Base-by-base conservation (phyloP, 2,329 filamentous ascomycete species). In the Fusarium caatingaense region DNA sequence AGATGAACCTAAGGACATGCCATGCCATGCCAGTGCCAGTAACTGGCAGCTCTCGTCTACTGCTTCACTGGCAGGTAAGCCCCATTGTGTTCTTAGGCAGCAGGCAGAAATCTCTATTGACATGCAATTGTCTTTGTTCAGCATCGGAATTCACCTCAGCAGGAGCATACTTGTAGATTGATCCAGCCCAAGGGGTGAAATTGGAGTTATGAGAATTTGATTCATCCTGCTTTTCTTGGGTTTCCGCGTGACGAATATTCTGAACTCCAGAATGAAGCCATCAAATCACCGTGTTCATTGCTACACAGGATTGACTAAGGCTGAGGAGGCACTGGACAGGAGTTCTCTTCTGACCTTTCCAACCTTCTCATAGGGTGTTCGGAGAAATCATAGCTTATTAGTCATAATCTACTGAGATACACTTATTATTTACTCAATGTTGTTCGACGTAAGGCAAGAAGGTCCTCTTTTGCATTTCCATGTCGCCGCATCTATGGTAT, bases 401-500 rank as follows among this genome's bases (percentile, higher is more conserved):
- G 49, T 21, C n/a, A 4, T 16, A 41, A 42, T 51, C 20, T 51
- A 42, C 49, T 41, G 40, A 28, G 49, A 51, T 41, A 51, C 23
- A 51, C 18, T 41, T 51, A 51, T 51, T 51, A 51, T 51, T 12
- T 50, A 55, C 56, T 30, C 9, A 11, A n/a, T 32, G 12, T 50
- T 53, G 51, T 64, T 72, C 55, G 46, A 60, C 63, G 67, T 64
- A 68, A 68, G 61, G 62, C 66, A 63, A 68, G 62, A 74, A 69
- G 72, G 69, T 69, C 63, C 71, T 71, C 67, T 71, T 73, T 75
- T 76, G 69, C 73, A 72, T 71, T 69, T 62, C 69, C 67, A 73
- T 76, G 72, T 69, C 74, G 72, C 74, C 66, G 55, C 69, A 66
- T 79, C 77, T 80, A 78, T 79, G 77, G 78, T 80, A 80, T 80